Conservation (phyloP, 78 protist genomes). For the Planoprotostelium fungivorum region DNA sequence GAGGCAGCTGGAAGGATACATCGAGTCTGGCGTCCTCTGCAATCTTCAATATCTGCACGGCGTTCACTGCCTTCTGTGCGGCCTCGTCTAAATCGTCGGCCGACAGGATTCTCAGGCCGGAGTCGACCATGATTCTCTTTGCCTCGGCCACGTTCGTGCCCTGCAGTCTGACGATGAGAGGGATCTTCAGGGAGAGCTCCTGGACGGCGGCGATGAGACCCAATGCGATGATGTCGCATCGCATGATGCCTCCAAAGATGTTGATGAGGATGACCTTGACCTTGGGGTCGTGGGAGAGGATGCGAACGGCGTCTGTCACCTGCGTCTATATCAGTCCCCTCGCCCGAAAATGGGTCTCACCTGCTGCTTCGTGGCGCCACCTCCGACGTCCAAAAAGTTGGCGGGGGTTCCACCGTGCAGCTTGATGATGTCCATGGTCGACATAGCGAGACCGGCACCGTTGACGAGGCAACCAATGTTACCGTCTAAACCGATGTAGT, state of each 20-base stretch:
- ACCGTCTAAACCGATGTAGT: conserved; percentile 96
- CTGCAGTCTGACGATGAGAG: conserved; percentile 85
- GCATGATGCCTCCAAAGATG: conserved; percentile 94
- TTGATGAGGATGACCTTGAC: conserved; percentile 84
- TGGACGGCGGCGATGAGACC: conserved; percentile 84
- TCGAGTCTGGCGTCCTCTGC: not conserved
- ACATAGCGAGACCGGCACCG: conserved; percentile 99
- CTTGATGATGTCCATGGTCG: conserved; percentile 97
- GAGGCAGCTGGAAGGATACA: not conserved
- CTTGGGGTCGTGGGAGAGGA: conserved; percentile 71
- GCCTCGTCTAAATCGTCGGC: conserved; percentile 87
- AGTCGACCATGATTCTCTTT: conserved; percentile 57
- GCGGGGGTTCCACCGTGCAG: conserved; percentile 94
- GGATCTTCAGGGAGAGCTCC: conserved; percentile 49
- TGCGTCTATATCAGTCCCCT: not conserved
- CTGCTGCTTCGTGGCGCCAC: conserved; percentile 83
- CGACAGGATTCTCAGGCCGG: conserved; percentile 72
- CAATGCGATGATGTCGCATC: conserved; percentile 85
- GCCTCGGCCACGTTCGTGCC: conserved; percentile 86
- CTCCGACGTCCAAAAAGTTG: conserved; percentile 98
- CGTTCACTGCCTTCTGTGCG: conserved; percentile 49
- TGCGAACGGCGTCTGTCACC: conserved; percentile 88
- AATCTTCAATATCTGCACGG: not conserved
- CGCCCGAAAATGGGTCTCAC: not conserved
- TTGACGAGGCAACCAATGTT: conserved; percentile 98